Percentiles rank a stretch among this genome's conserved stretches.
Evolutionary conservation across 306 rosid genomes (phyloP).

Genomic region (Cucumis cinereus): DNA sequence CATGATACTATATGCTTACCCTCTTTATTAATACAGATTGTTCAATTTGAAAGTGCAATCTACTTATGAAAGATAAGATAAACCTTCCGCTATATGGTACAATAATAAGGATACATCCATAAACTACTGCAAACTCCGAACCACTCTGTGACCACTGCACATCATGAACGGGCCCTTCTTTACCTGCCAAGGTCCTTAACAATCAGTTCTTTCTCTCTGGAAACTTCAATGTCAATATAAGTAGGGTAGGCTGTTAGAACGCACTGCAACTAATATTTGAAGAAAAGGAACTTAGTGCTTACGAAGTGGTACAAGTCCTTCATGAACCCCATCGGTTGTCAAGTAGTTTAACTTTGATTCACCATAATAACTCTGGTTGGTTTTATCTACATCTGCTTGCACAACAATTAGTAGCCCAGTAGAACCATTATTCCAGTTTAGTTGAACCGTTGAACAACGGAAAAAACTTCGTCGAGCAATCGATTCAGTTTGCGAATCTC

Average conservation of each 20-base stretch:
- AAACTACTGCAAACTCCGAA: slow-evolving; percentile 75
- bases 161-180: slow-evolving; percentile 95
- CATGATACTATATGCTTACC: background rate
- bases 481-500: slow-evolving; percentile 52
- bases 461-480: slow-evolving; percentile 76
- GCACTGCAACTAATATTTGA: background rate
- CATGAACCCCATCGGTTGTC: slow-evolving; percentile 75
- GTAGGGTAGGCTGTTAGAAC: background rate
- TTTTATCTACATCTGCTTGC: slow-evolving; percentile 92
- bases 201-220: slow-evolving; percentile 7
- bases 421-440: slow-evolving; percentile 76
- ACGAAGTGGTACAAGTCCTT: slow-evolving; percentile 91
- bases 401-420: slow-evolving; percentile 73
- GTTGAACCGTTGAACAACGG: slow-evolving; percentile 72
- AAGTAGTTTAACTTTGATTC: slow-evolving; percentile 81
- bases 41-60: background rate
- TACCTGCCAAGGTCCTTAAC: slow-evolving; percentile 50
- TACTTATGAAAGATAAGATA: background rate
- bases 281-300: slow-evolving; percentile 16
- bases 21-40: background rate
- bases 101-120: slow-evolving; percentile 83
- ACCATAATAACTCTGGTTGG: slow-evolving; percentile 94
- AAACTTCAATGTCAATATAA: background rate
- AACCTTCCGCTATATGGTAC: background rate
- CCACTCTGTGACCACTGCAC: slow-evolving; percentile 87